Evolutionary conservation across 257 asterid genomes (phyloP).

Genomic region (Petrea volubilis): DNA sequence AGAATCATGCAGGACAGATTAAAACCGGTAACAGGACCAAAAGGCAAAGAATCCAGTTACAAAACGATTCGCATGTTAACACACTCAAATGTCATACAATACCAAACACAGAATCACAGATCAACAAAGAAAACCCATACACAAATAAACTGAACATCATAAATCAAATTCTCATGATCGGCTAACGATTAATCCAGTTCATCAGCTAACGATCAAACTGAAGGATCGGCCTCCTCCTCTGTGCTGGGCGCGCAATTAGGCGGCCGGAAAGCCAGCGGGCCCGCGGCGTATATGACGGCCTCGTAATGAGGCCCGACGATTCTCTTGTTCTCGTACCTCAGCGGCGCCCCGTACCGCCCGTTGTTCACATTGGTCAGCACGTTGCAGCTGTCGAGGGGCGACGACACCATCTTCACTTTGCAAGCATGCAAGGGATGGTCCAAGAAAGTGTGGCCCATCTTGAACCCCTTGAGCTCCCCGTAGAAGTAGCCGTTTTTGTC

Average conservation of each 20-base stretch:
- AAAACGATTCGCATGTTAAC: conserved; percentile 14
- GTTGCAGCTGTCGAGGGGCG: conserved; percentile 45
- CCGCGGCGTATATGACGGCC: conserved; percentile 53
- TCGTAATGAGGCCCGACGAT: conserved; percentile 40
- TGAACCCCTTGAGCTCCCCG: conserved; percentile 27
- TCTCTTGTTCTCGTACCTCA: conserved; percentile 49
- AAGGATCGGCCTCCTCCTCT: neutral
- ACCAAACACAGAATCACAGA: neutral
- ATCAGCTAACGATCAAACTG: no score
- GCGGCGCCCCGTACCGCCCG: conserved; percentile 57
- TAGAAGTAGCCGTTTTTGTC: conserved; percentile 51
- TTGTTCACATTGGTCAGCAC: conserved; percentile 52
- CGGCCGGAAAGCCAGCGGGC: conserved; percentile 67
- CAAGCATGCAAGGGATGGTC: conserved; percentile 72
- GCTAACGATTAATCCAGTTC: no score
- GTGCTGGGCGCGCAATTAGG: conserved; percentile 43
- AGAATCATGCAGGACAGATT: no score
- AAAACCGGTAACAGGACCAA: no score
- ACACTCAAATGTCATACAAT: neutral
- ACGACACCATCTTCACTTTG: conserved; percentile 52
- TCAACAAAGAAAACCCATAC: no score
- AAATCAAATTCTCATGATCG: neutral
- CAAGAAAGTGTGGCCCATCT: conserved; percentile 39
- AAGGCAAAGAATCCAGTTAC: neutral
- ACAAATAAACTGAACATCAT: neutral